Base-by-base conservation (phyloP, 2,329 filamentous ascomycete species). In the Neofusicoccum parvum region DNA sequence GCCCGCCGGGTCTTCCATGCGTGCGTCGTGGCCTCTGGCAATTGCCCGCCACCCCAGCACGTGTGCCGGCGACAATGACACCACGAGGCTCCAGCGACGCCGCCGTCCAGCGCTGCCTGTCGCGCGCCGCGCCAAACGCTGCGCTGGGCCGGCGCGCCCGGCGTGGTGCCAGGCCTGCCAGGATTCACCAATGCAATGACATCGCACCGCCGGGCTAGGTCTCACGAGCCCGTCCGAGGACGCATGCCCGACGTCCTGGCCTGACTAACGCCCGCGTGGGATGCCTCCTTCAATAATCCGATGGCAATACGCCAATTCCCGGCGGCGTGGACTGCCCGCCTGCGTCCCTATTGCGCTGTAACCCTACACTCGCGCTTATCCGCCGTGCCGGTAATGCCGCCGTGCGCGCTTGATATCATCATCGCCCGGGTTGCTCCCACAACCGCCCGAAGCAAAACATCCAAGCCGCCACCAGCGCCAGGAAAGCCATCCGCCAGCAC, bases 181-280 rank as follows among this genome's bases (percentile, higher is more conserved):
- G 27, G 27, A 32, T 32, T 32, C 27, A 32, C 27, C 6, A 32
- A 32, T 32, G 6, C 46, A 32, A 53, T 41, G 36, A 43, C 36
- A 32, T 43, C 53, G 53, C 51, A n/a, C 34, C 9, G 53, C 27
- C 27, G 27, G 27, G 27, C 27, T 32, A 32, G 27, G 27, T 20
- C 17, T 59, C 54, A 60, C 43, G 27, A 60, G 43, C 41, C 37
- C 39, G 39, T 6, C 54, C 51, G 34, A n/a, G 27, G 49, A n/a
- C 27, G 34, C 50, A 32, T 53, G 37, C 53, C 37, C 53, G 37
- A 56, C 34, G 37, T 49, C 39, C 37, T 39, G 43, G 14, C 43
- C 56, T 60, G 56, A 60, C 56, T 60, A 60, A 60, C 43, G 39
- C 20, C 51, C 39, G 54, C 54, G 54, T 45, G 54, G 54, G 39